These are phyloP conservation scores for Hemerocallis citrina DNA, from an alignment of 106 monocot genomes.

Conservation along the genomic window DNA sequence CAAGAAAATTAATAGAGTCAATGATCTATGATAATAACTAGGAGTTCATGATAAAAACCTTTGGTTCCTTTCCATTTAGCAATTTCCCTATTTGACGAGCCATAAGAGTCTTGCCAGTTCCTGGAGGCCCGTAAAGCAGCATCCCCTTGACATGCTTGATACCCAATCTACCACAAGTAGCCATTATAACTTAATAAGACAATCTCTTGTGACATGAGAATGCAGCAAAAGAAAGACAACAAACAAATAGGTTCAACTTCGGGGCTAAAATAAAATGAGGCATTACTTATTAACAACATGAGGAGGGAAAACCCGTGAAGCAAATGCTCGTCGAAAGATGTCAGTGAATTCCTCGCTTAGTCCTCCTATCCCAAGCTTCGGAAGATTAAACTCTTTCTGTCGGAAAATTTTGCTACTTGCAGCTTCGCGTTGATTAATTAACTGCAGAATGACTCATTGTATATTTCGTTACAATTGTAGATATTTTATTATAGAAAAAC, in stretches of 20 bases:
- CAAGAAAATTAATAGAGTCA: too few relatives aligned
- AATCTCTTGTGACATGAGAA: background rate
- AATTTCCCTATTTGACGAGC: constrained; percentile 97
- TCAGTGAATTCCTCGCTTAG: constrained; percentile 83
- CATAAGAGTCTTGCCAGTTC: constrained; percentile 97
- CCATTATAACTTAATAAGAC: constrained; percentile 7
- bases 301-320: constrained; percentile 93
- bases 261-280: background rate
- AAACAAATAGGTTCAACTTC: background rate
- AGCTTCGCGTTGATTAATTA: constrained; percentile 80
- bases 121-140: constrained; percentile 94
- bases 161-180: constrained; percentile 49
- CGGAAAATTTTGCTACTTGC: constrained; percentile 89
- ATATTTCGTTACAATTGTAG: background rate
- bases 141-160: constrained; percentile 99
- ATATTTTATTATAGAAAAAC: background rate
- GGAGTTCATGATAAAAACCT: constrained; percentile 35
- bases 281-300: constrained; percentile 84
- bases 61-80: constrained; percentile 93
- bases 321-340: constrained; percentile 97
- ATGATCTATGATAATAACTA: too few relatives aligned
- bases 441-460: constrained; percentile 28
- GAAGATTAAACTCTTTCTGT: constrained; percentile 92
- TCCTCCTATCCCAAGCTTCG: constrained; percentile 91
- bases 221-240: background rate